Percentiles rank a stretch among this genome's conserved stretches.
These are phyloP conservation scores for Myxozyma neotropica DNA, from an alignment of 805 yeast species.

Conservation along the genomic window DNA sequence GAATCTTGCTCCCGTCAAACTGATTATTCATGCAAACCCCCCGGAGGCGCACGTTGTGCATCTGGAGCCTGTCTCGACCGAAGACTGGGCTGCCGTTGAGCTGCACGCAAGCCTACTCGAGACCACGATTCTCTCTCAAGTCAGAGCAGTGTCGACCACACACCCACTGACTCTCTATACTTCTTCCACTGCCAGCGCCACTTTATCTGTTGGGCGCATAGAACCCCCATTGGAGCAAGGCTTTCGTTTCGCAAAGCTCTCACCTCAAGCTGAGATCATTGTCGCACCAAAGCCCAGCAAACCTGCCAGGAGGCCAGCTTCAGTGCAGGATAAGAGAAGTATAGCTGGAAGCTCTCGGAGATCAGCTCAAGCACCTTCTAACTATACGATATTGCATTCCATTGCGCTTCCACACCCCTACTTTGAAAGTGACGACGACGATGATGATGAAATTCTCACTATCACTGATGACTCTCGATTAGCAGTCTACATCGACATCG, in stretches of 20 bases:
- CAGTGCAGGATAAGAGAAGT: slow-evolving; percentile 8
- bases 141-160: slow-evolving; percentile 64
- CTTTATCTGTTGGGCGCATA: slow-evolving; percentile 55
- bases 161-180: slow-evolving; percentile 65
- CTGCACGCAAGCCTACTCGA: slow-evolving; percentile 77
- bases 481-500: slow-evolving; percentile 52
- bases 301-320: slow-evolving; percentile 7
- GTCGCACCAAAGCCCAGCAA: slow-evolving; percentile 64
- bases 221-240: slow-evolving; percentile 44
- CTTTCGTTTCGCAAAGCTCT: slow-evolving; percentile 52
- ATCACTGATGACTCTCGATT: slow-evolving; percentile 25
- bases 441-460: too few relatives aligned
- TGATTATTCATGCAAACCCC: slow-evolving; percentile 53
- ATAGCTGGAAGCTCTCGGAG: slow-evolving; percentile 17
- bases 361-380: not conserved
- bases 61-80: slow-evolving; percentile 72
- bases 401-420: slow-evolving; percentile 58
- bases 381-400: not conserved
- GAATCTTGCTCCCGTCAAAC: slow-evolving; percentile 45
- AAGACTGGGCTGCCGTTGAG: slow-evolving; percentile 92
- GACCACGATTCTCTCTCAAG: slow-evolving; percentile 71
- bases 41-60: slow-evolving; percentile 63
- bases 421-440: too few relatives aligned
- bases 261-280: slow-evolving; percentile 67
- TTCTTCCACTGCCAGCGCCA: slow-evolving; percentile 60